phyloP scores from a whole-genome alignment of 179 eudicot species.

The Pouteria campechiana region DNA sequence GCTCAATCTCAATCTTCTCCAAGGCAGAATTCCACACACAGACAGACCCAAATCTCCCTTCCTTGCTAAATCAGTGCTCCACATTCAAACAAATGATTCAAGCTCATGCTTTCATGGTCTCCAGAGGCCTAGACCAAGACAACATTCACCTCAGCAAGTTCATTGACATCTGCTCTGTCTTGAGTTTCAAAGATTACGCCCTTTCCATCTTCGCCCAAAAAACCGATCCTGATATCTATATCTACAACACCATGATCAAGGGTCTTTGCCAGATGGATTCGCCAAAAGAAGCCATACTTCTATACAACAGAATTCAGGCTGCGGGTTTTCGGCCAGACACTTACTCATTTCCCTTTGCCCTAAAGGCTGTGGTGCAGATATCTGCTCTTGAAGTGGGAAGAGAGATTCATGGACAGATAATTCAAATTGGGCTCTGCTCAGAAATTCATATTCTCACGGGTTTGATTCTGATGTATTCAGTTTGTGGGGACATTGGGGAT shows the following conservation, averaged over 20 bases:
- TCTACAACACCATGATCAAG: conserved; percentile 32
- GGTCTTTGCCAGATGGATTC: conserved; percentile 14
- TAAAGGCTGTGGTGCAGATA: conserved; percentile 29
- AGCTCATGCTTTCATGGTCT: conserved; percentile 16
- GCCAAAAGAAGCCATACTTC: conserved; percentile 17
- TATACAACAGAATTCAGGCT: conserved; percentile 15
- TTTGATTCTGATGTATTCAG: conserved; percentile 26
- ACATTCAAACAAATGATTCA: conserved; percentile 17
- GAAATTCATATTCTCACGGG: conserved; percentile 23
- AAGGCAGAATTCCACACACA: too few species aligned
- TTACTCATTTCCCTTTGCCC: conserved; percentile 30
- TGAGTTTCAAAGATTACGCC: conserved; percentile 9
- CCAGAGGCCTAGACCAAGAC: conserved; percentile 18
- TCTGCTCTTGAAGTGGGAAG: conserved; percentile 15
- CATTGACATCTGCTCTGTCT: conserved; percentile 17
- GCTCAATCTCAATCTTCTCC: too few species aligned
- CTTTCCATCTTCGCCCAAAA: conserved; percentile 11
- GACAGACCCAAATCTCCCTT: not conserved
- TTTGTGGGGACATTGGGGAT: conserved; percentile 9
- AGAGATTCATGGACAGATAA: conserved; percentile 36
- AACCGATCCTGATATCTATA: conserved; percentile 11
- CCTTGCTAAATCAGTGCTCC: conserved; percentile 3
- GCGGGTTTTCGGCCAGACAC: conserved; percentile 29
- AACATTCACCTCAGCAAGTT: conserved; percentile 12
- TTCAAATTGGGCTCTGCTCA: conserved; percentile 17